phyloP scores from a whole-genome alignment of 176 grass and related monocot species.

The Musa itinerans region DNA sequence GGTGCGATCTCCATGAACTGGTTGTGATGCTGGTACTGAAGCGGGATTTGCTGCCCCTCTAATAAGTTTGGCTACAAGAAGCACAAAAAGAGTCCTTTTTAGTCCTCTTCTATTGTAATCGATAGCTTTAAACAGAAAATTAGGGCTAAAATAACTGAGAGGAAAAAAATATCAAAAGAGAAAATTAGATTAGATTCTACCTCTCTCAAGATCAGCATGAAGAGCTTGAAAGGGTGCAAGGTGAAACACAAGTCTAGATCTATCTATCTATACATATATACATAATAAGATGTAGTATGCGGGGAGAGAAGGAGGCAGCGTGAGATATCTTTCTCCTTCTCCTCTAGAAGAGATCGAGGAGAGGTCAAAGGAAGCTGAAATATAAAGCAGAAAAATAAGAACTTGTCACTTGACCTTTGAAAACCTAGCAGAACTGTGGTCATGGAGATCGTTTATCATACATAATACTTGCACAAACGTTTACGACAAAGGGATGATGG shows the following conservation, averaged over 20 bases:
- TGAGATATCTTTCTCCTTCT: too few relatives aligned
- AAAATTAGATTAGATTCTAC: background rate
- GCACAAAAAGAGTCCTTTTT: background rate
- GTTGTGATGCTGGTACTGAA: constrained; percentile 62
- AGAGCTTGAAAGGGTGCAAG: too few relatives aligned
- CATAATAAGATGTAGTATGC: too few relatives aligned
- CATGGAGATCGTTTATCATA: background rate
- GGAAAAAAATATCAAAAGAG: background rate
- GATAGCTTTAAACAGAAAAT: too few relatives aligned
- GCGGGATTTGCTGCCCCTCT: constrained; percentile 64
- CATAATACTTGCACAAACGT: background rate
- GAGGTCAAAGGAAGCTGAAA: too few relatives aligned
- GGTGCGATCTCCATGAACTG: constrained; percentile 58
- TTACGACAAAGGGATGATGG: background rate
- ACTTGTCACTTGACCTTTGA: background rate
- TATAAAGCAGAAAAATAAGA: too few relatives aligned
- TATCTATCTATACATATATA: too few relatives aligned
- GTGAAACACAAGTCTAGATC: too few relatives aligned
- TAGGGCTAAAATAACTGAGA: background rate
- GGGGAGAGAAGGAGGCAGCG: too few relatives aligned
- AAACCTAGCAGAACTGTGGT: background rate
- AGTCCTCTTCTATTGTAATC: too few relatives aligned
- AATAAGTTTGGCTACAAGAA: constrained; percentile 52
- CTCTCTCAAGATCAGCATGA: background rate
- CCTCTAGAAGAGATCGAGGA: too few relatives aligned